Evolutionary conservation across 176 grass and related monocot genomes (phyloP), one percentile per base, ranked within the genome.

Genomic region (Leersia perrieri): DNA sequence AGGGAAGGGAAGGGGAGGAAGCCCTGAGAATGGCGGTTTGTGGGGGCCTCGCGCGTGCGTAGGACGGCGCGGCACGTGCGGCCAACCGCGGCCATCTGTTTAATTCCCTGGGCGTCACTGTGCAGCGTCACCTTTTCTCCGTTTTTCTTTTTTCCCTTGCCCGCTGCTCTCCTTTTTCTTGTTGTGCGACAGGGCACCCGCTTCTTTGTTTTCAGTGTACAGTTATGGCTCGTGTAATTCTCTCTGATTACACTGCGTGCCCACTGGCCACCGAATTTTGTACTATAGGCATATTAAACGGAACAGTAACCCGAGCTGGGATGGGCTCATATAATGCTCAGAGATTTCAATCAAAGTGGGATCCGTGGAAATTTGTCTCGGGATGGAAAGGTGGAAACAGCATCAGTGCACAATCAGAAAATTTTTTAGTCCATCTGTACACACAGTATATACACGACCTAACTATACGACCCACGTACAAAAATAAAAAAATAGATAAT

Each of bases 61-160:
- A 16, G 80, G 86, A 55, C 75, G 74, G 75, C 74, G 88, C 27
- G 61, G 83, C 88, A 91, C 84, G 84, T 91, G 89, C 41, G 80
- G 13, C 4, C 85, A 72, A 34, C 77, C 11, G 65, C 49, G 28
- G 28, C 80, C 29, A 65, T 64, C 53, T 58, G 35, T 58, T 69
- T 35, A 57, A 42, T 71, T 76, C 34, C 64, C 6, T 64, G 22
- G 9, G 4, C 25, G 33, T 72, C 77, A 72, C 65, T 66, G 72
- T 85, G 40, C 61, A 31, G 65, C 66, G 28, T 60, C 20, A 73
- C 65, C 34, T 76, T 81, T 29, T 71, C 29, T 36, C 9, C 25
- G 18, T 65, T 41, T 70, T 0, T 72, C 30, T 63, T 29, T 33
- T 34, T 53, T 51, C 20, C 2, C 53, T 58, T n/a, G n/a, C n/a